These are phyloP conservation scores for Dalbergia cultrata DNA, from an alignment of 306 rosid genomes.

Conservation along the genomic window DNA sequence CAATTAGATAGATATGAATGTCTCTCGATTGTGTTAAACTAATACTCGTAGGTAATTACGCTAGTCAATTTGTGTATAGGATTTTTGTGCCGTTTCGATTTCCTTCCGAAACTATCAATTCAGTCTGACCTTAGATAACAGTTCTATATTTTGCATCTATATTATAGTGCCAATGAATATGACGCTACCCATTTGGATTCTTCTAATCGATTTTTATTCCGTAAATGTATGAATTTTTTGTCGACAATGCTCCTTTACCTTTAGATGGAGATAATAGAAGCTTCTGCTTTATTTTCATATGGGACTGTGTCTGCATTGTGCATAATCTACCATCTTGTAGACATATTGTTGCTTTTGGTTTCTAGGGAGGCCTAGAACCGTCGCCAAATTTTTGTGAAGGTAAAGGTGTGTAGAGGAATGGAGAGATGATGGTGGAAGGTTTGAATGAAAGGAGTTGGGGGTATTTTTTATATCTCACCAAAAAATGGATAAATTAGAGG, in stretches of 20 bases:
- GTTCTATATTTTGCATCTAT: neutral
- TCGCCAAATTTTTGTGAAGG: neutral
- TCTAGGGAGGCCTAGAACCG: slow-evolving; percentile 6
- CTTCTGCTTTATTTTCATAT: neutral
- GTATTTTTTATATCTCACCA: too few relatives aligned
- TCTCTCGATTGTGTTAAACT: neutral
- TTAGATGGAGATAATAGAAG: neutral
- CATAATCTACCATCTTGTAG: neutral
- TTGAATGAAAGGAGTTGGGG: too few relatives aligned
- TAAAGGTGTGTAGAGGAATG: too few relatives aligned
- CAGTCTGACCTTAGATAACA: neutral
- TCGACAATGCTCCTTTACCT: neutral
- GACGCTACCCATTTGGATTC: neutral
- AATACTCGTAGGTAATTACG: neutral
- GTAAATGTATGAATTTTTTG: neutral
- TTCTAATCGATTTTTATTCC: slow-evolving; percentile 21
- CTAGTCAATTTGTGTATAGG: neutral
- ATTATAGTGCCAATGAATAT: too few relatives aligned
- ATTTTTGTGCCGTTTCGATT: slow-evolving; percentile 25
- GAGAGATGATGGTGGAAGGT: too few relatives aligned
- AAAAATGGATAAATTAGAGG: too few relatives aligned
- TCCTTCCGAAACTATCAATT: neutral
- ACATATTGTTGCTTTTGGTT: slow-evolving; percentile 22
- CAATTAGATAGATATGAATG: neutral
- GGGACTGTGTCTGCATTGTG: too few relatives aligned